These are phyloP conservation scores for Bauhinia variegata DNA, from an alignment of 306 rosid species.

Conservation along the genomic window DNA sequence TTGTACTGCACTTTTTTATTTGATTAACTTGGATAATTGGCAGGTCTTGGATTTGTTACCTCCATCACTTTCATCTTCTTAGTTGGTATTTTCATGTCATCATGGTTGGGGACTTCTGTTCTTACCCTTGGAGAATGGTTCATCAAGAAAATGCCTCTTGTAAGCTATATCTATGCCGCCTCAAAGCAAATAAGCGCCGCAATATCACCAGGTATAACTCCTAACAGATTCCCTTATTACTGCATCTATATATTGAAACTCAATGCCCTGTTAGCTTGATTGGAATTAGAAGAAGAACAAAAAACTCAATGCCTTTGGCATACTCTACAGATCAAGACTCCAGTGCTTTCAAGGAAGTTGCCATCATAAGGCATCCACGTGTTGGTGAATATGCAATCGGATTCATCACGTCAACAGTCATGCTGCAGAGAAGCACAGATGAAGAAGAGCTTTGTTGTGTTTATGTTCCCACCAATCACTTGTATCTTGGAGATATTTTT, in stretches of 20 bases:
- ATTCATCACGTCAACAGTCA: conserved; percentile 73
- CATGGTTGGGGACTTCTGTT: conserved; percentile 88
- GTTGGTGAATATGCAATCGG: conserved; percentile 81
- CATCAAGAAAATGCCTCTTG: conserved; percentile 88
- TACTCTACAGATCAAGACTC: conserved; percentile 63
- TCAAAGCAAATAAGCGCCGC: conserved; percentile 84
- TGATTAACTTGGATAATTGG: conserved; percentile 12
- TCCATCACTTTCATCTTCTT: conserved; percentile 77
- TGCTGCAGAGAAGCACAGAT: conserved; percentile 50
- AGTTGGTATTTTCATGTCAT: conserved; percentile 84
- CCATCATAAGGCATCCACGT: conserved; percentile 83
- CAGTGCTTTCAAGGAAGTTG: conserved; percentile 89
- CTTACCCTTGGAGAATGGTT: conserved; percentile 88
- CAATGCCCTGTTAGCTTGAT: background rate
- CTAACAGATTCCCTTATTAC: background rate
- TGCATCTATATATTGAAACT: conserved; percentile 6
- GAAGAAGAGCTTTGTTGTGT: conserved; percentile 79
- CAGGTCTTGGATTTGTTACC: conserved; percentile 87
- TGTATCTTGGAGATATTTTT: conserved; percentile 79
- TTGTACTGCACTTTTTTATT: background rate
- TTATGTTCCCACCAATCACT: conserved; percentile 85
- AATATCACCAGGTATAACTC: conserved; percentile 70
- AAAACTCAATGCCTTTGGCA: background rate
- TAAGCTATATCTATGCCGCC: conserved; percentile 83
- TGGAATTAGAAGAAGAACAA: background rate